Evolutionary conservation across 169 alveolate species (phyloP), one percentile per base, ranked within the genome.

Genomic region (Babesia sp.): DNA sequence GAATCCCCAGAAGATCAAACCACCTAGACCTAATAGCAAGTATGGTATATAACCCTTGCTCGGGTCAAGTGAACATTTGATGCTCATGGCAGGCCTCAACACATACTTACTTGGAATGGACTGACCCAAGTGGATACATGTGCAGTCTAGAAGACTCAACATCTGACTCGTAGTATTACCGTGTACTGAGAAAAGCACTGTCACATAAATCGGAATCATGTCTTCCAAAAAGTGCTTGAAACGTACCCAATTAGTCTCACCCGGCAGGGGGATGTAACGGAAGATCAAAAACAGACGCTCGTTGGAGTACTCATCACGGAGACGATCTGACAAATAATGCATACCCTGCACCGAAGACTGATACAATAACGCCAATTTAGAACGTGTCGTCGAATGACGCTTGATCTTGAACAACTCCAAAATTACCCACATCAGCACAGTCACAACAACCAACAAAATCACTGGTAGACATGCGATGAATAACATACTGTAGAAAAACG

Each of bases 141-240:
- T 80, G 76, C 95, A 91, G 59, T 91, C 94, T 68, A 91, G 75
- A 34, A 91, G 81, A 57, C 92, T 86, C 45, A 91, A 53, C 94
- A 91, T 86, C 42, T 54, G 63, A 42, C 87, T 56, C 33, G 95
- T 91, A 12, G 91, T 91, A 54, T 84, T 67, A 26, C 93, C 86
- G 63, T 91, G 88, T 14, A 90, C 71, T 72, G 88, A 91, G 85
- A 91, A 91, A 34, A 91, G 85, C 68, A 91, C 90, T 26, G 95
- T 91, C 63, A 91, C 95, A 64, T 91, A 90, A 60, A 91, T 90
- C 53, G 95, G 95, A 80, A 86, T 91, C 95, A 91, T 91, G 64
- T 91, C 95, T 50, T 91, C 95, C 56, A 91, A 68, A 55, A 89
- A 88, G 71, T 86, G 86, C 64, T 41, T 66, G 68, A 82, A 69